These are phyloP conservation scores for Candida parachauliodes DNA, from an alignment of 805 yeast genomes.

Conservation along the genomic window DNA sequence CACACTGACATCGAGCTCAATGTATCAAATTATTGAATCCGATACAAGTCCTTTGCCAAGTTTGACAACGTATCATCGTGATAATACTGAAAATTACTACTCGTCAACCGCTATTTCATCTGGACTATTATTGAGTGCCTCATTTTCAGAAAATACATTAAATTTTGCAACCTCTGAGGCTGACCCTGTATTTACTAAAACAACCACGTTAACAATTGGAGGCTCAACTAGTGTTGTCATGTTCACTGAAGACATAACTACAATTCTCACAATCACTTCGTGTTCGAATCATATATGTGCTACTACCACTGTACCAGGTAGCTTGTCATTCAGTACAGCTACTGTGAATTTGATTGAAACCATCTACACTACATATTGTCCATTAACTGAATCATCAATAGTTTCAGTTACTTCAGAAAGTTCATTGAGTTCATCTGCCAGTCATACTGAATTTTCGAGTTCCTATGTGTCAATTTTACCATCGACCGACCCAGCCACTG, in stretches of 20 bases:
- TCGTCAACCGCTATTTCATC: no score
- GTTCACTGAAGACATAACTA: constrained; percentile 15
- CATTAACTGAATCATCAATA: constrained; percentile 15
- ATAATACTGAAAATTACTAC: background rate
- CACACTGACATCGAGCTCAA: no score
- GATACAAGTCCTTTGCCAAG: no score
- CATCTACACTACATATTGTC: constrained; percentile 38
- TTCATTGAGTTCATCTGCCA: background rate
- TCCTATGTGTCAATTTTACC: background rate
- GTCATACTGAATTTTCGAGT: background rate
- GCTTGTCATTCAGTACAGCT: constrained; percentile 10
- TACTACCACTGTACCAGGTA: constrained; percentile 18
- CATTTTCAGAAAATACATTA: no score
- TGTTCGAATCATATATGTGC: constrained; percentile 30
- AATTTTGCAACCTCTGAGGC: background rate
- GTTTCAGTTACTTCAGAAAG: background rate
- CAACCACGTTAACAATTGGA: constrained; percentile 1
- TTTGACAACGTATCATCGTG: background rate
- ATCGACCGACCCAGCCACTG: background rate
- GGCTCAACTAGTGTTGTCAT: constrained; percentile 4
- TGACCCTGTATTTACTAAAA: background rate
- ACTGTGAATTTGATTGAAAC: constrained; percentile 25
- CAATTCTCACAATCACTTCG: constrained; percentile 35
- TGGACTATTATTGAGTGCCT: no score
- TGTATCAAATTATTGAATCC: no score